A percentile compares a stretch with the other conserved stretches of the same genome.
These are phyloP conservation scores for Aspergillus sp. DNA, from an alignment of 2,329 filamentous ascomycete genomes.

Conservation along the genomic window DNA sequence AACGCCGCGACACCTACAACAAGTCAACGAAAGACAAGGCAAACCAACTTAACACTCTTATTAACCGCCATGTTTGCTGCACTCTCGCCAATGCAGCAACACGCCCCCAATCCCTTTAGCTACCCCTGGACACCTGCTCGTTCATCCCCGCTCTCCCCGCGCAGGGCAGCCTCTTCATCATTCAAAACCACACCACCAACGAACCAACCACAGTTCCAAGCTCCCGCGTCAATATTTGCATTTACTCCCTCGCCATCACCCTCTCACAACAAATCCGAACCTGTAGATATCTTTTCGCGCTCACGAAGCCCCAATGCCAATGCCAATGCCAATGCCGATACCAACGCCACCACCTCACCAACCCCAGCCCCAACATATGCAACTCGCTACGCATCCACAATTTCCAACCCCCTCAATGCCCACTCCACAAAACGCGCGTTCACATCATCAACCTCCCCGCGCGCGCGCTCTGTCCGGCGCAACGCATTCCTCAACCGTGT, in stretches of 20 bases:
- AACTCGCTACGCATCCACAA: conserved; percentile 35
- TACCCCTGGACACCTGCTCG: conserved; percentile 23
- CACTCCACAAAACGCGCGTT: conserved; percentile 17
- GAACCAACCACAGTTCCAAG: background rate
- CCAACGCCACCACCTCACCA: background rate
- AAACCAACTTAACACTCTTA: background rate
- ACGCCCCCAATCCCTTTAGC: conserved; percentile 16
- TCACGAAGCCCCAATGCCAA: background rate
- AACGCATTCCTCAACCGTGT: conserved; percentile 44
- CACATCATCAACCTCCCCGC: conserved; percentile 21
- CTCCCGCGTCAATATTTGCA: conserved; percentile 1
- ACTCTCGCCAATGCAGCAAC: conserved; percentile 18
- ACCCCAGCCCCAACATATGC: conserved; percentile 27
- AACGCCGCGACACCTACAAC: background rate
- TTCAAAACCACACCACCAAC: background rate
- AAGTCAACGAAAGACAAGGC: background rate
- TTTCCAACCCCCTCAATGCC: conserved; percentile 34
- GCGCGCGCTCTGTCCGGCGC: conserved; percentile 36
- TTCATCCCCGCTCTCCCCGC: conserved; percentile 27
- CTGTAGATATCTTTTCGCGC: background rate
- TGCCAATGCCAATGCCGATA: background rate
- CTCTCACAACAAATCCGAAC: background rate
- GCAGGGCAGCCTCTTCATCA: background rate
- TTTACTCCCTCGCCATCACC: conserved; percentile 3
- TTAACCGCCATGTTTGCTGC: conserved; percentile 30